Base-by-base conservation (phyloP, 495 filamentous ascomycete genomes). In the Talaromyces thailandensis region DNA sequence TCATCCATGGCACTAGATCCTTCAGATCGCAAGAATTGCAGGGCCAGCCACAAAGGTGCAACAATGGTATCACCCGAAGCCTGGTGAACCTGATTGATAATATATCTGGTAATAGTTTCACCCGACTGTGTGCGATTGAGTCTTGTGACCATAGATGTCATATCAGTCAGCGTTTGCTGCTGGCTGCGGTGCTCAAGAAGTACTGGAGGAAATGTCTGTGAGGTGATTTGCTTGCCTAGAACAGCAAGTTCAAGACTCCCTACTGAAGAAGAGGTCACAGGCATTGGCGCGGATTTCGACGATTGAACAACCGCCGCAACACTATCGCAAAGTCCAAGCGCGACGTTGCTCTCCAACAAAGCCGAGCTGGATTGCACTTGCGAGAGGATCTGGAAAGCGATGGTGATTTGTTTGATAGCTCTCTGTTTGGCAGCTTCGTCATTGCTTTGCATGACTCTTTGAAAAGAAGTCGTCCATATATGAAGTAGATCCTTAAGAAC, bases 41-140 rank as follows among this genome's bases (percentile, higher is more conserved):
- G 82, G 1, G 88, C 81, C 9, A 98, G 78, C 95, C 95, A 98
- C 67, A 93, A 85, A 12, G 86, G 86, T 16, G 91, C 84, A 35
- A 94, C 65, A 50, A 83, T 77, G 11, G 82, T 77, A 18, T 79
- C 71, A 4, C 83, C 84, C 9, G 80, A 75, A 9, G 78, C 76
- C 56, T 79, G 75, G 61, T 83, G 79, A 26, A 88, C 70, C 35
- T 84, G 79, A 24, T 80, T 80, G 31, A 89, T 75, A 68, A 91
- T 80, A 3, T 82, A 74, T 18, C 80, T 73, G 21, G 85, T 86
- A 6, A 80, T 75, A 21, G 72, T 71, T 56, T 64, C 73, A 6
- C 74, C 73, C 53, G 73, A 76, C 18, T 75, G 71, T 0, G 76
- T 79, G 7, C 66, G 7, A 58, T 77, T 76, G 11, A 83, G 66